Conservation (phyloP, 2,329 filamentous ascomycete genomes). For the Teratosphaeria gauchensis region DNA sequence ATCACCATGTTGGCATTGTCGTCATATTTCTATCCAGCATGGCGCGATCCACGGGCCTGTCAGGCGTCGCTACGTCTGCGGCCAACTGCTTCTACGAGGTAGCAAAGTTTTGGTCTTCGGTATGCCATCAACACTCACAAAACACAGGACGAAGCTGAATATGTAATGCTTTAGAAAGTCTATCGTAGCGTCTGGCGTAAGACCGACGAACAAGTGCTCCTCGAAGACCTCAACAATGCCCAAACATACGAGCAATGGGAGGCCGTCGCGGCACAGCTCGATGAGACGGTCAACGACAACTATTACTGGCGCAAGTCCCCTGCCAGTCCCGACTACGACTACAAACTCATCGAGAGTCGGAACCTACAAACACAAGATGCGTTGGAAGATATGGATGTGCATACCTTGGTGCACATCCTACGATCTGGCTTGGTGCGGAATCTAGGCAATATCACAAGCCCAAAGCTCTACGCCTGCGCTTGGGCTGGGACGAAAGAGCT, state of each 20-base stretch:
- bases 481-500: constrained; percentile 78
- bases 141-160: not conserved
- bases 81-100: not conserved
- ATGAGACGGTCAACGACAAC: constrained; percentile 69
- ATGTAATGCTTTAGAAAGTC: not conserved
- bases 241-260: constrained; percentile 52
- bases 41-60: not conserved
- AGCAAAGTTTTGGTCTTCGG: not conserved
- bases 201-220: constrained; percentile 6
- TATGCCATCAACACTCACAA: not conserved
- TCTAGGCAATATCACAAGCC: constrained; percentile 59
- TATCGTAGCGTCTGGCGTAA: not conserved
- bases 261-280: constrained; percentile 64
- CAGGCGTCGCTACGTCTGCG: not conserved
- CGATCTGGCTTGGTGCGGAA: constrained; percentile 72
- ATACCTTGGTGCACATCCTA: constrained; percentile 40
- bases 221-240: constrained; percentile 9
- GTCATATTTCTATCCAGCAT: not conserved
- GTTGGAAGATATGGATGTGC: constrained; percentile 67
- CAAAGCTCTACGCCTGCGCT: constrained; percentile 64
- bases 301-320: constrained; percentile 60
- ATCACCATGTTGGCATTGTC: not conserved
- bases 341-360: constrained; percentile 55
- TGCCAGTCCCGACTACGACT: constrained; percentile 59
- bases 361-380: constrained; percentile 60